Conservation (phyloP, 1,284 basidiomycete species). For the Stygiomarasmius scandens region DNA sequence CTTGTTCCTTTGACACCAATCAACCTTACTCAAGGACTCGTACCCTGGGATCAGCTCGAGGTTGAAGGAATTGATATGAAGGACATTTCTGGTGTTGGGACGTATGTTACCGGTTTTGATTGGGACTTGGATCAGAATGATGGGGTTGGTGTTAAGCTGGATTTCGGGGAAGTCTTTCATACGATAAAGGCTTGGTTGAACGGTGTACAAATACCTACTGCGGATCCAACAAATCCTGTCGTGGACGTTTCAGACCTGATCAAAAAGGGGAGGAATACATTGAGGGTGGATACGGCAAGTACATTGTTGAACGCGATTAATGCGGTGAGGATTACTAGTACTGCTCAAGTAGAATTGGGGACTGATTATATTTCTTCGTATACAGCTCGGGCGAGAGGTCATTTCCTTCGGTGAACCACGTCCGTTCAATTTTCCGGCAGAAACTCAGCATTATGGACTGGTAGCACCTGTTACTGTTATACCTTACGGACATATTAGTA, state of each 20-base stretch:
- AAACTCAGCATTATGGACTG: constrained; percentile 19
- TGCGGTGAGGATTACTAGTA: too few species aligned
- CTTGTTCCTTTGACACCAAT: constrained; percentile 17
- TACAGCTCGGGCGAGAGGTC: too few species aligned
- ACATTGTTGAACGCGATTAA: constrained; percentile 21
- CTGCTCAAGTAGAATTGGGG: too few species aligned
- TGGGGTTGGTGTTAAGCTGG: constrained; percentile 13
- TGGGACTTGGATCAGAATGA: constrained; percentile 18
- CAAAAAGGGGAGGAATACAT: constrained; percentile 13
- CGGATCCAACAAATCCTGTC: constrained; percentile 17
- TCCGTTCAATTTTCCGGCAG: not conserved
- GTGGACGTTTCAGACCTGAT: constrained; percentile 20
- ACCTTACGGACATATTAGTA: constrained; percentile 16
- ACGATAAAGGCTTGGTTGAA: constrained; percentile 22
- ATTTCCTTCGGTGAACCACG: too few species aligned
- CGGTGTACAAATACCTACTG: constrained; percentile 16
- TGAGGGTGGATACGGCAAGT: constrained; percentile 20
- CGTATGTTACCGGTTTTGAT: constrained; percentile 18
- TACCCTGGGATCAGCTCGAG: constrained; percentile 20
- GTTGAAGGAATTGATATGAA: constrained; percentile 5
- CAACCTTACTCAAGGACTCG: constrained; percentile 20
- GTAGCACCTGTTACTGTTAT: constrained; percentile 16
- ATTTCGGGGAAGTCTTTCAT: constrained; percentile 20
- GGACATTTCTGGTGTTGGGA: constrained; percentile 21
- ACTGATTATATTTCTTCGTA: too few species aligned